Evolutionary conservation across 805 yeast species (phyloP), one percentile per base, ranked within the genome.

Genomic region (Candida insectalens): DNA sequence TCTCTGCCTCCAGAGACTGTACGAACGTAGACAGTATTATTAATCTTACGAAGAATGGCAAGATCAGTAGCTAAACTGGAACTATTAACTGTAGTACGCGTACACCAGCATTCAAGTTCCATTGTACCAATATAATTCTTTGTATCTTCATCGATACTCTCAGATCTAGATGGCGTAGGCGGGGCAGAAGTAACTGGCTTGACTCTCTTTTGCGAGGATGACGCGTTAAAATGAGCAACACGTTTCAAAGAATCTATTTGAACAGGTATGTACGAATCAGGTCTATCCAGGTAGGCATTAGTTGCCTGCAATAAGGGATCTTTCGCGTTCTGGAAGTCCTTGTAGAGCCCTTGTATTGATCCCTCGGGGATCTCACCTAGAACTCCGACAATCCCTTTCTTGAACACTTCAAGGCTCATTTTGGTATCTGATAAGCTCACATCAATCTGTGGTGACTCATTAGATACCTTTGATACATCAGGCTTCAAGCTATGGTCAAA

Each of bases 101-200:
- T 79, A 9, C 87, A 81, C 80, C 82, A 76, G 3, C 81, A 83
- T 33, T 68, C 68, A 2, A 74, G 69, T 37, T 69, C 69, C 8
- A 78, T 37, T 0, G 79, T 60, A 0, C 89, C 89, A 20, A 81
- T 63, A 43, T 65, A 78, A 29, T 42, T 41, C 20, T 33, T 29
- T 16, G 20, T 15, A 15, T 19, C 13, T 19, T 30, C 14, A 13
- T 10, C 17, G 16, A n/a, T n/a, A n/a, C n/a, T n/a, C n/a, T n/a
- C n/a, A n/a, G n/a, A n/a, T n/a, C n/a, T n/a, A n/a, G n/a, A n/a
- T n/a, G n/a, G n/a, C n/a, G n/a, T n/a, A n/a, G n/a, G n/a, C n/a
- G n/a, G n/a, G n/a, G n/a, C n/a, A n/a, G n/a, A n/a, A n/a, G n/a
- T n/a, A n/a, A n/a, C n/a, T n/a, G n/a, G n/a, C n/a, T n/a, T n/a